A percentile compares a stretch with the other conserved stretches of the same genome.
Conservation (phyloP, 176 grass and related monocot genomes). For the Carex kokanica region DNA sequence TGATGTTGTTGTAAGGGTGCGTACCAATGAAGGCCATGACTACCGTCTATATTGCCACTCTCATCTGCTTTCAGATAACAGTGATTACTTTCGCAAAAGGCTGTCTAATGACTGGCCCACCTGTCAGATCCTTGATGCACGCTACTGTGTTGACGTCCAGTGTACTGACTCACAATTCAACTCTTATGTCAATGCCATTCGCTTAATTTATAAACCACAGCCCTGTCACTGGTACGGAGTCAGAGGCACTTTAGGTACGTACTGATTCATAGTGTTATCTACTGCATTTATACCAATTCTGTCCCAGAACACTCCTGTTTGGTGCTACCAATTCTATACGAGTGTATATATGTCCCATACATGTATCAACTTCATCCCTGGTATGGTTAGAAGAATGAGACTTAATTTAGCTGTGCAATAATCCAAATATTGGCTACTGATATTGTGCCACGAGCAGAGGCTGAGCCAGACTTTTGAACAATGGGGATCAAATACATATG, state of each 20-base stretch:
- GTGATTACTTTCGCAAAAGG: conserved; percentile 76
- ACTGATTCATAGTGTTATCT: too few species aligned
- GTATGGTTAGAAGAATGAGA: not conserved
- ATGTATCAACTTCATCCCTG: not conserved
- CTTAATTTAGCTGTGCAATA: not conserved
- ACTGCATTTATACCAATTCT: not conserved
- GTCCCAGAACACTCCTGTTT: not conserved
- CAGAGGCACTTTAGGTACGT: conserved; percentile 57
- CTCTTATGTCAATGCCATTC: conserved; percentile 60
- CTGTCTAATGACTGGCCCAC: conserved; percentile 93
- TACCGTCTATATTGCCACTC: conserved; percentile 92
- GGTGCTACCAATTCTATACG: not conserved
- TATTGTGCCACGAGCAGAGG: not conserved
- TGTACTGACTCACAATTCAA: conserved; percentile 66
- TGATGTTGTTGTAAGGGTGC: conserved; percentile 88
- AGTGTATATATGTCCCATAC: not conserved
- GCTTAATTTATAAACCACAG: conserved; percentile 63
- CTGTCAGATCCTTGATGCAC: conserved; percentile 90
- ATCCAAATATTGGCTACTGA: not conserved
- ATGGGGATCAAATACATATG: too few species aligned
- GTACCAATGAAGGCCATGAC: conserved; percentile 78
- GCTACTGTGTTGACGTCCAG: conserved; percentile 78
- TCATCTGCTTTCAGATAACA: conserved; percentile 50
- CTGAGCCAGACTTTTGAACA: too few species aligned
- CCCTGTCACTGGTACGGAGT: conserved; percentile 71